phyloP scores from a whole-genome alignment of 78 protist genomes.

The Cavenderia fasciculata region DNA sequence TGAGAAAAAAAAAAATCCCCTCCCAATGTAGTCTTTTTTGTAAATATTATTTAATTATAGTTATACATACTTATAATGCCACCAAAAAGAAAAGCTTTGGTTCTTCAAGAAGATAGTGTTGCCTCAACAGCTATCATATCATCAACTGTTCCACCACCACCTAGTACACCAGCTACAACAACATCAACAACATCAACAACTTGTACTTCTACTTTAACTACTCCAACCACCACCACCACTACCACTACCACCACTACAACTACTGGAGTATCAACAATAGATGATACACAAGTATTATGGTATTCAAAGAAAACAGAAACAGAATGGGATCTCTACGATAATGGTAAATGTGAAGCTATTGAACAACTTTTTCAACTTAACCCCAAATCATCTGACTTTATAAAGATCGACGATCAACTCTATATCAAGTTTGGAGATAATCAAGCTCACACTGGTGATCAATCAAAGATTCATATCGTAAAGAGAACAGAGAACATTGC shows the following conservation, averaged over 20 bases:
- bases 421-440: constrained; percentile 1
- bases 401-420: neutral
- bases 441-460: constrained; percentile 1
- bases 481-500: neutral
- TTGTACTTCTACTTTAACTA: neutral
- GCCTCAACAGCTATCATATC: neutral
- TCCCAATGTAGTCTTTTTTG: neutral
- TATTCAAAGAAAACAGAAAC: neutral
- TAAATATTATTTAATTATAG: neutral
- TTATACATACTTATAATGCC: neutral
- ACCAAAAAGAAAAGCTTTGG: neutral
- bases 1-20: neutral
- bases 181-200: neutral
- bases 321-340: constrained; percentile 10
- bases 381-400: neutral
- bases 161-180: neutral
- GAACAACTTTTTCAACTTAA: neutral
- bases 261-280: constrained; percentile 2
- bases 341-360: neutral
- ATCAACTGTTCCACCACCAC: too few species aligned
- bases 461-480: neutral
- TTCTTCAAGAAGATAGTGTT: neutral
- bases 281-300: constrained; percentile 20
- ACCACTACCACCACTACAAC: too few species aligned
- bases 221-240: too few species aligned